Conservation (phyloP, 1,284 basidiomycete genomes). For the Spongiforma sp. region DNA sequence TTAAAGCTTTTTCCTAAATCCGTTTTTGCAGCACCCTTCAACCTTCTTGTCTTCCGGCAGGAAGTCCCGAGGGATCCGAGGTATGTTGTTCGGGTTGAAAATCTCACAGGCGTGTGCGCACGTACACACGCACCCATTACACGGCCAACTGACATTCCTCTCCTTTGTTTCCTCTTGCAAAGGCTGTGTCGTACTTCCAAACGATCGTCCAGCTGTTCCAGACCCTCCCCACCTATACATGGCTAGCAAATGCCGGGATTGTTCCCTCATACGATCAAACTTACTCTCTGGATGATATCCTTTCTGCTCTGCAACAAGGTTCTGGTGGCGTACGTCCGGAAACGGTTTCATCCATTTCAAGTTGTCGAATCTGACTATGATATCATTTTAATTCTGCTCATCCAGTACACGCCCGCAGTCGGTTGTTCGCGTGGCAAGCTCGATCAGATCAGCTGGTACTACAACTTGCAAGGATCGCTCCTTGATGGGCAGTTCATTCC, state of each 20-base stretch:
- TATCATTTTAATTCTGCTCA: not conserved
- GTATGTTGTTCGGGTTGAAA: slow-evolving; percentile 32
- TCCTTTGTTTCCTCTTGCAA: not conserved
- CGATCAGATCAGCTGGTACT: slow-evolving; percentile 67
- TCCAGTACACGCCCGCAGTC: slow-evolving; percentile 60
- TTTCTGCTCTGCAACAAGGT: slow-evolving; percentile 59
- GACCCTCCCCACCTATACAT: slow-evolving; percentile 69
- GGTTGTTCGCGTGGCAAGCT: slow-evolving; percentile 56
- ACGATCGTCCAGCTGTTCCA: slow-evolving; percentile 69
- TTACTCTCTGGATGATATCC: slow-evolving; percentile 62
- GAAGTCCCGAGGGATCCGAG: slow-evolving; percentile 64
- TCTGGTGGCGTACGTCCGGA: slow-evolving; percentile 44
- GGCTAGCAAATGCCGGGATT: slow-evolving; percentile 71
- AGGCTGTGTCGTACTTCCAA: slow-evolving; percentile 78
- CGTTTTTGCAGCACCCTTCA: slow-evolving; percentile 59
- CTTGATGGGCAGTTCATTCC: slow-evolving; percentile 67
- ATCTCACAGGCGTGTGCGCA: too few relatives aligned
- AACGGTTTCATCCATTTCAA: not conserved
- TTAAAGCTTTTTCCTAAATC: not conserved
- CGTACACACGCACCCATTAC: not conserved
- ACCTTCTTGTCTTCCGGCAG: slow-evolving; percentile 60
- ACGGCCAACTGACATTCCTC: not conserved
- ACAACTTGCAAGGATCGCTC: slow-evolving; percentile 67
- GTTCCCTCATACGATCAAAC: slow-evolving; percentile 61
- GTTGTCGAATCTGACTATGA: not conserved